Conservation (phyloP, 1,284 basidiomycete species). For the Apiotrichum siamense region DNA sequence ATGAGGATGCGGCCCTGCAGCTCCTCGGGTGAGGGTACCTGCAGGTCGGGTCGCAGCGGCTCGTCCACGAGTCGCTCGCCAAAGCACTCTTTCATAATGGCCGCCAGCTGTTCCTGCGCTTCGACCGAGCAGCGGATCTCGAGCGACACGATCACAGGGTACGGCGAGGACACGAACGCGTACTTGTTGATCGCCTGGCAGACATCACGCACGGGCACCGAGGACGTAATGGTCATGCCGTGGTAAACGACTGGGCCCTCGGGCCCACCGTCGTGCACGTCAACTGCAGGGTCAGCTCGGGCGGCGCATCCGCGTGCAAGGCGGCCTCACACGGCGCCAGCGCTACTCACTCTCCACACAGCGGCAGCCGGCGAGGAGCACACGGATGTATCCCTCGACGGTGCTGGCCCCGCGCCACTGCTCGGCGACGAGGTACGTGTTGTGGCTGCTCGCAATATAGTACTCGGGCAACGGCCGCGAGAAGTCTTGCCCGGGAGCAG, state of each 20-base stretch:
- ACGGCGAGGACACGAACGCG: slow-evolving; percentile 87
- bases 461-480: slow-evolving; percentile 78
- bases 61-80: slow-evolving; percentile 66
- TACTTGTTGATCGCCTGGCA: slow-evolving; percentile 85
- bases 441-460: slow-evolving; percentile 90
- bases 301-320: slow-evolving; percentile 80
- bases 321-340: slow-evolving; percentile 62
- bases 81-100: slow-evolving; percentile 72
- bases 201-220: slow-evolving; percentile 75
- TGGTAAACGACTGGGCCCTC: slow-evolving; percentile 78
- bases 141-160: slow-evolving; percentile 89
- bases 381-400: slow-evolving; percentile 91
- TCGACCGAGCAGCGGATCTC: slow-evolving; percentile 80
- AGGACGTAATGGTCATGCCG: slow-evolving; percentile 84
- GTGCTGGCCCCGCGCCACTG: slow-evolving; percentile 92
- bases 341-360: slow-evolving; percentile 76
- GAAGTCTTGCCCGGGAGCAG: slow-evolving; percentile 59
- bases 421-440: slow-evolving; percentile 92
- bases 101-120: slow-evolving; percentile 77
- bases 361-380: slow-evolving; percentile 80
- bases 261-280: slow-evolving; percentile 81
- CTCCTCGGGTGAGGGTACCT: slow-evolving; percentile 73
- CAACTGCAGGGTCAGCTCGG: slow-evolving; percentile 61
- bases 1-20: slow-evolving; percentile 74
- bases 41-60: slow-evolving; percentile 51